phyloP scores from a whole-genome alignment of 257 asterid genomes.

The Cordia subcordata region DNA sequence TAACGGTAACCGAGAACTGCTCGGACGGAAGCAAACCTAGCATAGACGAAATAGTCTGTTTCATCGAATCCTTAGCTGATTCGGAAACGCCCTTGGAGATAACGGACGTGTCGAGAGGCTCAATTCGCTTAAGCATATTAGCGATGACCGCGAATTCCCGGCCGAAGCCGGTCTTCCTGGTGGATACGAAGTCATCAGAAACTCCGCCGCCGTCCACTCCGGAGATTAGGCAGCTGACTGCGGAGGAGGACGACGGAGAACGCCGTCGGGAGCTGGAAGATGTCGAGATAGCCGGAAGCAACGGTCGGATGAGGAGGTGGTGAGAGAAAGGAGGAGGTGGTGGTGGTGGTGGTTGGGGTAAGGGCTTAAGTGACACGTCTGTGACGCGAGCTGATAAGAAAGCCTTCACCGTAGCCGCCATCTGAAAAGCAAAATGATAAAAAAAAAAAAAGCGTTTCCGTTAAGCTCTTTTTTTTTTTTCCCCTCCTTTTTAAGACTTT shows the following conservation, averaged over 20 bases:
- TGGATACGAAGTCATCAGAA: slow-evolving; percentile 90
- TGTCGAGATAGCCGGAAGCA: slow-evolving; percentile 29
- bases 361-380: slow-evolving; percentile 34
- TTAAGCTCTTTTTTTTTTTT: neutral
- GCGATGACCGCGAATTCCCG: slow-evolving; percentile 88
- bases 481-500: too few species aligned
- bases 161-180: slow-evolving; percentile 65
- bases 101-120: slow-evolving; percentile 83
- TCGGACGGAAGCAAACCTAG: slow-evolving; percentile 97
- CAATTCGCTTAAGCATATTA: slow-evolving; percentile 77
- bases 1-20: slow-evolving; percentile 71
- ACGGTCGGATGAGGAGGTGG: slow-evolving; percentile 47
- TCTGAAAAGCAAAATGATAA: slow-evolving; percentile 11
- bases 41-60: slow-evolving; percentile 97
- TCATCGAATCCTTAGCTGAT: slow-evolving; percentile 94
- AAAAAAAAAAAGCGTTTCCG: neutral
- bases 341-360: slow-evolving; percentile 24
- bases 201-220: slow-evolving; percentile 98
- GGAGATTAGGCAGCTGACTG: slow-evolving; percentile 56
- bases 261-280: neutral
- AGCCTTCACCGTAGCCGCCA: slow-evolving; percentile 61
- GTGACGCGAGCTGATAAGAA: slow-evolving; percentile 51
- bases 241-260: slow-evolving; percentile 8
- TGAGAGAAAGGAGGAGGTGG: slow-evolving; percentile 20
- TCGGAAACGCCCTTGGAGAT: slow-evolving; percentile 82